These are phyloP conservation scores for Cladosporium sp. DNA, from an alignment of 2,329 filamentous ascomycete genomes.

Conservation along the genomic window DNA sequence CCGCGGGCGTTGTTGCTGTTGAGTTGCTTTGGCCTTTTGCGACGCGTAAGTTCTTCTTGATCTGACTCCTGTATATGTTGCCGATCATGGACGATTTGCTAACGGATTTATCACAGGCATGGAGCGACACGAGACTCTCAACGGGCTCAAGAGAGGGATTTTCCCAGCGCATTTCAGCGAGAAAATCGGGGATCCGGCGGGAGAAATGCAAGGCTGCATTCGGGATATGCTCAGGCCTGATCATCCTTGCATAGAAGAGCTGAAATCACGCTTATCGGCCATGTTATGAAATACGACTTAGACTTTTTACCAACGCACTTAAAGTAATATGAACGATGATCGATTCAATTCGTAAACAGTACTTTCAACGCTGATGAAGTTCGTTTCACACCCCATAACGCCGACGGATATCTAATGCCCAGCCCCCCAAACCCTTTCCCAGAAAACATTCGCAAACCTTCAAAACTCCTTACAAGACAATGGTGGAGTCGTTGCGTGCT, in stretches of 20 bases:
- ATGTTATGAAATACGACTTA: slow-evolving; percentile 10
- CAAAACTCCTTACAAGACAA: neutral
- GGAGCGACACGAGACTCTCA: slow-evolving; percentile 35
- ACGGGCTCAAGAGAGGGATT: slow-evolving; percentile 36
- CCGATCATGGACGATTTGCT: neutral
- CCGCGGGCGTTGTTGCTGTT: slow-evolving; percentile 58
- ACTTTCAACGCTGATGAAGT: neutral
- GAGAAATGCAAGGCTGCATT: slow-evolving; percentile 4
- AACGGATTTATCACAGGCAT: slow-evolving; percentile 24
- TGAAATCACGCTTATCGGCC: neutral
- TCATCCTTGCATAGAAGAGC: slow-evolving; percentile 4
- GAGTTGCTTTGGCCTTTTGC: slow-evolving; percentile 55
- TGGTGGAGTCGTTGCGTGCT: neutral
- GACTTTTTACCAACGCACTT: too few relatives aligned
- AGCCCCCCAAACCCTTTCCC: neutral
- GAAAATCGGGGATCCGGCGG: slow-evolving; percentile 7
- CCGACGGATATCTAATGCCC: slow-evolving; percentile 8
- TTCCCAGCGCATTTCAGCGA: slow-evolving; percentile 39
- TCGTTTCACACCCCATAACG: neutral
- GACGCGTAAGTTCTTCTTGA: slow-evolving; percentile 28
- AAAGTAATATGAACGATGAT: too few relatives aligned
- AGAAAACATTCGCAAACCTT: slow-evolving; percentile 5
- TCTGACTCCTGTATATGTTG: too few relatives aligned
- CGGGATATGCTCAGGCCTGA: slow-evolving; percentile 10
- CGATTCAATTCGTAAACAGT: too few relatives aligned